Base-by-base conservation (phyloP, 2,329 filamentous ascomycete species). In the Cladosporium sp. region DNA sequence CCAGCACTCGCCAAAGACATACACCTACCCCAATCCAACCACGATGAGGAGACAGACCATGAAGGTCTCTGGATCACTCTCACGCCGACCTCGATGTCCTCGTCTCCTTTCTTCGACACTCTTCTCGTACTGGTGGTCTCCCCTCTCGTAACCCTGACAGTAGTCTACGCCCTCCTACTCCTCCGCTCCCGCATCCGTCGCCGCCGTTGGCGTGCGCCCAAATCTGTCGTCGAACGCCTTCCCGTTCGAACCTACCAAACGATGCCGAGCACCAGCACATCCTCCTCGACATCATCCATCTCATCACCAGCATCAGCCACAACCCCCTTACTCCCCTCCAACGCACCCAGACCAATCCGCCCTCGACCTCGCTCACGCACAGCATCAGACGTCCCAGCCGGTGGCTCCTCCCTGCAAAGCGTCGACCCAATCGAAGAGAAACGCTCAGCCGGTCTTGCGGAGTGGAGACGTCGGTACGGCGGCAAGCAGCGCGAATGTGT, bases 41-140 rank as follows among this genome's bases (percentile, higher is more conserved):
- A 54, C 29, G 49, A 50, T 8, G 37, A 54, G 20, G 40, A 48
- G 7, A 45, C 50, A 15, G 55, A 61, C 22, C 84, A 84, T 56
- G 84, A 93, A 60, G 92, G 90, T 2, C 80, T 99, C 4, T 97
- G 90, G 90, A 89, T 99, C n/a, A 96, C 93, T 7, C 82, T 99
- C 50, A 93, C 89, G 1, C 93, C 91, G 1, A 91, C 90, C 0
- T 92, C 83, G 68, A 83, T 85, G 72, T 92, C 89, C 56, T 86
- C 87, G 4, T 95, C 86, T 60, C 91, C 93, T 0, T 96, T 99
- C 73, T 91, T 97, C 60, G 93, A 99, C 66, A 97, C 92, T 0
- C 79, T 99, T 2, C 77, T 97, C n/a, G 90, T 99, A 7, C 76
- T 99, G n/a, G 90, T 99, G 27, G 84, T 97, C 48, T 96, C 91